Evolutionary conservation across 176 grass and related monocot species (phyloP).

Genomic region (Stipa capillata): DNA sequence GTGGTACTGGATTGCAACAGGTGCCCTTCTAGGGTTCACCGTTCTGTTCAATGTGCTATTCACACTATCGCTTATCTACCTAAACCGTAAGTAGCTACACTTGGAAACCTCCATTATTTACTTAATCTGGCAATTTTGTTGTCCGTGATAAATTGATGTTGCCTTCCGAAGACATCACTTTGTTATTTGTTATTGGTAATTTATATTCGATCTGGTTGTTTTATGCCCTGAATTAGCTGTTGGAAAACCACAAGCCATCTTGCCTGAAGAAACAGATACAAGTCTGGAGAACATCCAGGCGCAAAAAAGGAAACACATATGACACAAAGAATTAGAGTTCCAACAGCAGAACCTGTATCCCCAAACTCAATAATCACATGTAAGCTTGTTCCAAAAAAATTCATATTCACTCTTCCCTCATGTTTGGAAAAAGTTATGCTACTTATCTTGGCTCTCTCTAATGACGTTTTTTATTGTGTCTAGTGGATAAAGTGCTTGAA

Average conservation of each 20-base stretch:
- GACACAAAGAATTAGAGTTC: not conserved
- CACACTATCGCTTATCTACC: constrained; percentile 69
- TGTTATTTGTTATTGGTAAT: not conserved
- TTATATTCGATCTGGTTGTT: constrained; percentile 4
- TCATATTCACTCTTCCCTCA: not conserved
- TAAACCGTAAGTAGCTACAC: constrained; percentile 70
- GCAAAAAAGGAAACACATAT: constrained; percentile 13
- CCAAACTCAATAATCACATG: constrained; percentile 44
- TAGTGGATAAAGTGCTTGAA: constrained; percentile 51
- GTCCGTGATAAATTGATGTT: not conserved
- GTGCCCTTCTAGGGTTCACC: constrained; percentile 80
- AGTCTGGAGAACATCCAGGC: not conserved
- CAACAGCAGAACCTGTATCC: constrained; percentile 12
- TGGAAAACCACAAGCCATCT: constrained; percentile 72
- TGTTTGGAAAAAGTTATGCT: not conserved
- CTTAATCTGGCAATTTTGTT: not conserved
- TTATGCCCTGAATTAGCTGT: constrained; percentile 45
- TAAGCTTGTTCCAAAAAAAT: constrained; percentile 24
- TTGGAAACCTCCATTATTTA: not conserved
- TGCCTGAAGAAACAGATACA: constrained; percentile 74
- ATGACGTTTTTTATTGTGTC: constrained; percentile 3
- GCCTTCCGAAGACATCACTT: not conserved
- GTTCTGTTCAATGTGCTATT: constrained; percentile 90
- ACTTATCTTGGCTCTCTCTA: constrained; percentile 3
- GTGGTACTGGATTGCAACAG: constrained; percentile 90